Evolutionary conservation across 2,329 filamentous ascomycete genomes (phyloP), one percentile per base, ranked within the genome.

Genomic region (Teratosphaeria nubilosa): DNA sequence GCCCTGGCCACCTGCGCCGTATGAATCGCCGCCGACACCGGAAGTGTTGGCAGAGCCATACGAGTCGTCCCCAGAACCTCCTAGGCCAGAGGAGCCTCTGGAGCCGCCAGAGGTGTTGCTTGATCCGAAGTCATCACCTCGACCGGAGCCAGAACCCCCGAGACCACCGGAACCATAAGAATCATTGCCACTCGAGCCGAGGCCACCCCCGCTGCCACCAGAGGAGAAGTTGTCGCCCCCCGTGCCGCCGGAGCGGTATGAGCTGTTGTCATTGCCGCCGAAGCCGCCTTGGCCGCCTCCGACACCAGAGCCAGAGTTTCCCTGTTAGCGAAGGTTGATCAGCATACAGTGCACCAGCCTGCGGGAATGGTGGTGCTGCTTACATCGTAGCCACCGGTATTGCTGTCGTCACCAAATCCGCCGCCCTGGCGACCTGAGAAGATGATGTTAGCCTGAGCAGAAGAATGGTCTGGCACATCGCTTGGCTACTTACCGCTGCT

Each of bases 301-400:
- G 16, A 48, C 9, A 13, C 41, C 41, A 22, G 41, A 48, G 31
- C 53, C 30, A 34, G 31, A 48, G 25, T 27, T 34, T 3, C 37
- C 27, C 51, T 34, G 16, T 14, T 5, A 6, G 11, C 34, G 34
- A 20, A 27, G n/a, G 6, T 5, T 2, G 10, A 1, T 53, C 13
- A 64, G 61, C 52, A 51, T 45, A 16, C 32, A 50, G 41, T 25
- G 53, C 14, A 20, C 51, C 41, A 45, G 34, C 58, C 56, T 61
- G 62, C 62, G 41, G 56, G 27, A 55, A 11, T 5, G 14, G 4
- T 31, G 20, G 27, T 16, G 13, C 24, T 30, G 41, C 24, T 13
- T 14, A 63, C 63, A 7, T 59, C 60, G 45, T 56, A 60, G 22
- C 58, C 60, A 50, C 56, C 57, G 54, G 58, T 55, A 22, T 25